Evolutionary conservation across 208 protist species (phyloP).

Genomic region (Tritrichomonas foetus): DNA sequence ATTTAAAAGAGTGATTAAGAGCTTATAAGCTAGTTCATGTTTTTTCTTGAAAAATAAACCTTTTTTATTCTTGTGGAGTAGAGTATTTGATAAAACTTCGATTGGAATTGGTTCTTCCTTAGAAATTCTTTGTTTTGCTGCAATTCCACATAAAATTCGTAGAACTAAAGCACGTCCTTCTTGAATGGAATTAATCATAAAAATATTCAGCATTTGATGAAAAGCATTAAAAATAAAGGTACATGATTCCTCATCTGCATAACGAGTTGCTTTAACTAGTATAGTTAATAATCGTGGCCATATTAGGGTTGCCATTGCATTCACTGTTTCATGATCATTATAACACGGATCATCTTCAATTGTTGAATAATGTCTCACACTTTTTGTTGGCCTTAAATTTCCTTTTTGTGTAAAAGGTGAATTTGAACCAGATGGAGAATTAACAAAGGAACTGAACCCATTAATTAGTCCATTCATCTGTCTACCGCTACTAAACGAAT

Average conservation of each 20-base stretch:
- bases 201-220: not conserved
- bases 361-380: not conserved
- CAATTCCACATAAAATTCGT: not conserved
- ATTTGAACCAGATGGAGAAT: not conserved
- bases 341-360: not conserved
- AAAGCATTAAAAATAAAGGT: not conserved
- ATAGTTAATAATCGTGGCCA: not conserved
- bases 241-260: not conserved
- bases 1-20: not conserved
- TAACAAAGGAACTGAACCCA: too few species aligned
- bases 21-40: not conserved
- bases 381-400: not conserved
- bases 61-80: too few species aligned
- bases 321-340: not conserved
- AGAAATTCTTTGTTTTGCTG: not conserved
- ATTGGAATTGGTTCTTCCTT: not conserved
- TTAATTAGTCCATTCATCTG: too few species aligned
- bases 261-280: not conserved
- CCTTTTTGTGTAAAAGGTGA: not conserved
- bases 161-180: not conserved
- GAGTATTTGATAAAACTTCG: too few species aligned
- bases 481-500: too few species aligned
- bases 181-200: not conserved
- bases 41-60: not conserved
- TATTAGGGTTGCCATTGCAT: not conserved